Conservation (phyloP, 2,329 filamentous ascomycete genomes). For the Nothopassalora personata region DNA sequence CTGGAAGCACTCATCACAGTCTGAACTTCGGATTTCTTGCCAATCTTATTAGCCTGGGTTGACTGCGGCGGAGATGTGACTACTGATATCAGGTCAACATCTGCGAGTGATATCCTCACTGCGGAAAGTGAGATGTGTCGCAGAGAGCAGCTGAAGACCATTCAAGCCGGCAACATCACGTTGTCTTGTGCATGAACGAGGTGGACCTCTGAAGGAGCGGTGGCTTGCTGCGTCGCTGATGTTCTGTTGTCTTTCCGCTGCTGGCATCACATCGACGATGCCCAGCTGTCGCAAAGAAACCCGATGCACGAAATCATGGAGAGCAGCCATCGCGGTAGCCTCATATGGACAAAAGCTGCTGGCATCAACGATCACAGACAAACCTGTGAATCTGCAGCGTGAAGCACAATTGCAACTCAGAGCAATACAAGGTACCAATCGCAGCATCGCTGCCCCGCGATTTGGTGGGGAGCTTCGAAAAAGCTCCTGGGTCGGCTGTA, state of each 20-base stretch:
- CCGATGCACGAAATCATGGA: slow-evolving; percentile 18
- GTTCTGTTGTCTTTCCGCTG: neutral
- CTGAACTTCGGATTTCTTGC: neutral
- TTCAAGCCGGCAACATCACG: neutral
- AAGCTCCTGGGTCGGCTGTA: neutral
- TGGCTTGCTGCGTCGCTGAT: slow-evolving; percentile 3
- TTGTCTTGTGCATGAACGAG: slow-evolving; percentile 3
- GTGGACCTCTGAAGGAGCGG: neutral
- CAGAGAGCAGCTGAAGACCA: neutral
- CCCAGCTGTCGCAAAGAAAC: slow-evolving; percentile 6
- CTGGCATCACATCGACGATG: slow-evolving; percentile 17
- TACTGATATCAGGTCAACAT: slow-evolving; percentile 1
- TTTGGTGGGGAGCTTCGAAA: neutral
- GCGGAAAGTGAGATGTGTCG: neutral
- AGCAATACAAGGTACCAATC: neutral
- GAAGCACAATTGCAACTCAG: neutral
- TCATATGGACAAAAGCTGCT: neutral
- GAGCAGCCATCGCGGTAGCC: slow-evolving; percentile 10
- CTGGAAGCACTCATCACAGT: neutral
- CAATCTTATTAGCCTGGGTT: neutral
- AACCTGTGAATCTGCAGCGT: neutral
- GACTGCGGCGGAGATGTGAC: neutral
- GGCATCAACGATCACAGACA: neutral
- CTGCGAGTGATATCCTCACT: neutral
- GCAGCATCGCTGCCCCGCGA: neutral